Evolutionary conservation across 1,284 basidiomycete species (phyloP), one percentile per base, ranked within the genome.

Genomic region (Phlebopus sp.): DNA sequence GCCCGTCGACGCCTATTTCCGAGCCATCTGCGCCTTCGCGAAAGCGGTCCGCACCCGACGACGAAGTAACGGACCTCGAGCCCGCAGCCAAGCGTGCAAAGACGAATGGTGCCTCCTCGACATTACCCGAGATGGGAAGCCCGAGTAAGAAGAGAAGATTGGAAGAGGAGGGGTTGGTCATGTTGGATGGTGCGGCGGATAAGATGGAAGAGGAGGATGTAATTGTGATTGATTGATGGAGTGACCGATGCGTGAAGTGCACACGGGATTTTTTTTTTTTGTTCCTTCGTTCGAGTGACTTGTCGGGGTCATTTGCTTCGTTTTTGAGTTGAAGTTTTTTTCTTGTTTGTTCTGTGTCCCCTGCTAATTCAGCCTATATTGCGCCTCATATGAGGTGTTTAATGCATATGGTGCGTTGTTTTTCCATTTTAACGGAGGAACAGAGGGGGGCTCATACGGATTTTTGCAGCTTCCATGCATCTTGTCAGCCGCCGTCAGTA

Each of bases 151-250:
- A 75, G 60, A 66, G 77, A 49, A 66, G 70, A 51, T 59, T 89
- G 48, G 86, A 90, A 43, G 81, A 85, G 58, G 86, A 90, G 52
- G 87, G 86, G 14, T 57, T 90, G 37, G 63, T 90, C 31, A 55
- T 88, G 55, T 63, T 90, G 60, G 84, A 86, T 21, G 68, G 69
- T n/a, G 71, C 69, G 25, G 69, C 76, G 49, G 84, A 84, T 53
- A 61, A 66, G 53, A 62, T 84, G 36, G 76, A 77, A 13, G 73
- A 76, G 37, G 79, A 79, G 29, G 69, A 71, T 52, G 66, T 79
- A 42, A 81, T 83, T 50, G 72, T 77, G 54, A 77, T 83, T 55
- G 79, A 82, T 59, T 77, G 60, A 69, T 29, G 14, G 2, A 23
- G 21, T 23, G 21, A 23, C 6, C 4, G 21, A 23, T 23, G 21